Percentiles rank a stretch among this genome's conserved stretches.
Evolutionary conservation across 768 basidiomycete genomes (phyloP).

Genomic region (Macrolepiota dolichaula): DNA sequence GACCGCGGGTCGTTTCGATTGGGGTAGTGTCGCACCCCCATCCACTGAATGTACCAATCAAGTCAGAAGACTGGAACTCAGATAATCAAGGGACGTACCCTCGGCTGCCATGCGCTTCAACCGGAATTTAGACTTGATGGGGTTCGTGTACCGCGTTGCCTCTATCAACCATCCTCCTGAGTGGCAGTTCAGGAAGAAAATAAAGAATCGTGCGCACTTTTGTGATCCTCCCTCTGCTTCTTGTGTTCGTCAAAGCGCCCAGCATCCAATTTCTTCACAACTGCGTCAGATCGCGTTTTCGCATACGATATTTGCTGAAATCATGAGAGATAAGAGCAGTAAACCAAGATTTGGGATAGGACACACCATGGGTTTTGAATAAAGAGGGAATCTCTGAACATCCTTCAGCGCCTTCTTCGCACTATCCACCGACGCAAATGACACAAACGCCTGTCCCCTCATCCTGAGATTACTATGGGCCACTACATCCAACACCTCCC

Average conservation of each 20-base stretch:
- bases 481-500: conserved; percentile 91
- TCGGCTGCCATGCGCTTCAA: conserved; percentile 80
- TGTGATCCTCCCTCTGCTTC: conserved; percentile 68
- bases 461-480: conserved; percentile 94
- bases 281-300: conserved; percentile 81
- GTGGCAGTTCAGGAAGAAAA: neutral
- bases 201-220: conserved; percentile 53
- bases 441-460: conserved; percentile 98
- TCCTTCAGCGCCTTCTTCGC: conserved; percentile 85
- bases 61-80: conserved; percentile 3
- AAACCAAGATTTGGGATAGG: neutral
- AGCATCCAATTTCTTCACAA: conserved; percentile 73
- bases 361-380: conserved; percentile 92
- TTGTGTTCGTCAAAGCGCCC: conserved; percentile 75
- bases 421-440: conserved; percentile 77
- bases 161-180: conserved; percentile 39
- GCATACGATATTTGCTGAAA: conserved; percentile 93
- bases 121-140: conserved; percentile 81
- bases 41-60: conserved; percentile 48
- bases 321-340: conserved; percentile 5
- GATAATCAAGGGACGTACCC: conserved; percentile 40
- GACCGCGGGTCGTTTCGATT: conserved; percentile 76
- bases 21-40: conserved; percentile 60
- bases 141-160: conserved; percentile 82
- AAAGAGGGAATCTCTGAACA: conserved; percentile 90